Evolutionary conservation across 352 stramenopile species (phyloP), one percentile per base, ranked within the genome.

Genomic region (Pythium diclinum): DNA sequence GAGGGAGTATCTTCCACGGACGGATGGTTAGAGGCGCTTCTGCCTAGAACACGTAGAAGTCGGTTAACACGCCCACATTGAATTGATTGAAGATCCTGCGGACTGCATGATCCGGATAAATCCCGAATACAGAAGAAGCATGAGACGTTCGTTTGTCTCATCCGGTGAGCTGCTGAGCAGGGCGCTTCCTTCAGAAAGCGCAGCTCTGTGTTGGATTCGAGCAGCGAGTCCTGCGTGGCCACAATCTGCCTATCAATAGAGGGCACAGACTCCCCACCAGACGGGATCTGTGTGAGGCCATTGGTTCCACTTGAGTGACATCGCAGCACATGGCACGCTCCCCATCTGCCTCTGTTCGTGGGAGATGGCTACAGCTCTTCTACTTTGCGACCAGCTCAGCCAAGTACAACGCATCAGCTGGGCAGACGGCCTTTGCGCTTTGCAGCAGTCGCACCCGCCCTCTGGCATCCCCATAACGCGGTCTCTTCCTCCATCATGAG

Each of bases 331-430:
- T 49, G 42, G 42, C n/a, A 21, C 17, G 3, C 14, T 23, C 3
- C 42, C 42, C 42, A 49, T 49, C 42, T 49, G 42, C 16, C 17
- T 17, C 3, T 11, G 14, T 49, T 8, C 10, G 42, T 49, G 42
- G 42, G 42, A 49, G 42, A 49, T 49, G 42, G 42, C 42, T 49
- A 49, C 42, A 49, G 42, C 42, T 49, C 42, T 49, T 49, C 42
- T 49, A 49, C 42, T 5, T 0, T 11, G 6, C 6, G 42, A 17
- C n/a, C n/a, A 17, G n/a, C 17, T 13, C n/a, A 49, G 42, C 42
- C 42, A 49, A 49, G n/a, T 6, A 49, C n/a, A 23, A 3, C 16
- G 17, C 14, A 11, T 49, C 42, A 49, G 17, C 42, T 49, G 42
- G 42, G 42, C 42, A 25, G 5, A 11, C 17, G n/a, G 42, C 42